phyloP scores from a whole-genome alignment of 192 early-diverging fungal genomes.

The Lunasporangiospora selenospora region DNA sequence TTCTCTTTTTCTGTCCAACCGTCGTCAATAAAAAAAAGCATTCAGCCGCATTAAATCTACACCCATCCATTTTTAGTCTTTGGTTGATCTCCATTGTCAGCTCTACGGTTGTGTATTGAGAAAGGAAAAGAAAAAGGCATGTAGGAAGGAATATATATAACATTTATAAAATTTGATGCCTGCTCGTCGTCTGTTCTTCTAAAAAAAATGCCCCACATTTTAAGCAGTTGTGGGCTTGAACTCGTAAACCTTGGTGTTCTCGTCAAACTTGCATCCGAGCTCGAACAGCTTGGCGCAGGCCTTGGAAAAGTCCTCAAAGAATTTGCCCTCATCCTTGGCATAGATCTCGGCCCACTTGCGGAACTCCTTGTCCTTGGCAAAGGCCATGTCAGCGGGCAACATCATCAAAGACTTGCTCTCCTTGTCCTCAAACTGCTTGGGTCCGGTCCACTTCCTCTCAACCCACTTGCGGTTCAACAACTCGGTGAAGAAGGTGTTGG shows the following conservation, averaged over 20 bases:
- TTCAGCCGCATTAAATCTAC: too few species aligned
- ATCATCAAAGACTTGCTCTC: constrained; percentile 66
- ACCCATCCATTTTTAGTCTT: too few species aligned
- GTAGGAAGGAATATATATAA: too few species aligned
- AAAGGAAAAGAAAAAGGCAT: too few species aligned
- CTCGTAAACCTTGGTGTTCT: constrained; percentile 68
- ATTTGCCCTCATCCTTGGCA: constrained; percentile 83
- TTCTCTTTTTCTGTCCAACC: too few species aligned
- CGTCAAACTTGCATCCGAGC: constrained; percentile 79
- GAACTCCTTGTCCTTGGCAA: constrained; percentile 70
- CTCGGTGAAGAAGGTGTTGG: constrained; percentile 88
- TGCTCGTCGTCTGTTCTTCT: too few species aligned
- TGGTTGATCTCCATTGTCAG: too few species aligned
- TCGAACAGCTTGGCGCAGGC: constrained; percentile 89
- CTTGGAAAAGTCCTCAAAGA: constrained; percentile 91
- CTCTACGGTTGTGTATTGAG: too few species aligned
- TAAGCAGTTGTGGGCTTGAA: constrained; percentile 66
- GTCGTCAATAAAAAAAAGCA: too few species aligned
- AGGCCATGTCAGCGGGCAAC: constrained; percentile 76
- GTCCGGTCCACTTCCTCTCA: constrained; percentile 79
- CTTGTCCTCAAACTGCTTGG: constrained; percentile 90
- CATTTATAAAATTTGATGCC: too few species aligned
- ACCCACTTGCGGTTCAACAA: constrained; percentile 84
- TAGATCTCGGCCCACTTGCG: constrained; percentile 83
- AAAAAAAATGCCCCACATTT: constrained; percentile 13